A percentile compares a stretch with the other conserved stretches of the same genome.
Conservation (phyloP, 2,329 filamentous ascomycete genomes). For the Myriosclerotinia curreyana region DNA sequence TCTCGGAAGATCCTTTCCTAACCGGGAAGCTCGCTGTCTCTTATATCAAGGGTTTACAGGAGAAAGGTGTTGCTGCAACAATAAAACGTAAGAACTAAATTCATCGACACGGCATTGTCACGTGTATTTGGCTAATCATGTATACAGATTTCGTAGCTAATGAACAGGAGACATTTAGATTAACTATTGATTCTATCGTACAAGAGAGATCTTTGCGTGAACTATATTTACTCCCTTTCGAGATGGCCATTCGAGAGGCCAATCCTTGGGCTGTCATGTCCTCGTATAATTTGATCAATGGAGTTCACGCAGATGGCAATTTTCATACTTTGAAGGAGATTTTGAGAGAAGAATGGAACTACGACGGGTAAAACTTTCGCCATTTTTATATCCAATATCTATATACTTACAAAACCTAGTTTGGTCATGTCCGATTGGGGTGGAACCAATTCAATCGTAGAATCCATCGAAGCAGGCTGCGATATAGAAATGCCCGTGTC, state of each 20-base stretch:
- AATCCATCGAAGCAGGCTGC: constrained; percentile 54
- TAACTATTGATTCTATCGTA: constrained; percentile 62
- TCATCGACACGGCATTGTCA: background rate
- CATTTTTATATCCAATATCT: background rate
- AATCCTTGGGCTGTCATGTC: constrained; percentile 69
- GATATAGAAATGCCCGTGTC: constrained; percentile 59
- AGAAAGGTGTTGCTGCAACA: constrained; percentile 70
- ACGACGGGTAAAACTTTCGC: constrained; percentile 50
- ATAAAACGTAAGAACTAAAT: constrained; percentile 61
- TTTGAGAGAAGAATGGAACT: constrained; percentile 60
- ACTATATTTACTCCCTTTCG: constrained; percentile 71
- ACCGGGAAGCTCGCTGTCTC: constrained; percentile 70
- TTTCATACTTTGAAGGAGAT: constrained; percentile 54
- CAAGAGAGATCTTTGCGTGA: constrained; percentile 65
- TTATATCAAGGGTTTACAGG: constrained; percentile 71
- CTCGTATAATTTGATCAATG: constrained; percentile 66
- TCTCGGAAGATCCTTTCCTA: constrained; percentile 77
- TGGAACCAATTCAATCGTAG: constrained; percentile 54
- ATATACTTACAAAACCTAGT: constrained; percentile 38
- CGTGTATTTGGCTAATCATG: constrained; percentile 21
- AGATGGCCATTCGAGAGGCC: constrained; percentile 67
- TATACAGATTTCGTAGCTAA: constrained; percentile 63
- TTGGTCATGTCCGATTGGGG: constrained; percentile 59
- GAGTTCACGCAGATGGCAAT: constrained; percentile 58
- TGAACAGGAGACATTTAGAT: constrained; percentile 66